Evolutionary conservation across 163 green algal genomes (phyloP), one percentile per base, ranked within the genome.

Genomic region (Trebouxia gelatinosa): DNA sequence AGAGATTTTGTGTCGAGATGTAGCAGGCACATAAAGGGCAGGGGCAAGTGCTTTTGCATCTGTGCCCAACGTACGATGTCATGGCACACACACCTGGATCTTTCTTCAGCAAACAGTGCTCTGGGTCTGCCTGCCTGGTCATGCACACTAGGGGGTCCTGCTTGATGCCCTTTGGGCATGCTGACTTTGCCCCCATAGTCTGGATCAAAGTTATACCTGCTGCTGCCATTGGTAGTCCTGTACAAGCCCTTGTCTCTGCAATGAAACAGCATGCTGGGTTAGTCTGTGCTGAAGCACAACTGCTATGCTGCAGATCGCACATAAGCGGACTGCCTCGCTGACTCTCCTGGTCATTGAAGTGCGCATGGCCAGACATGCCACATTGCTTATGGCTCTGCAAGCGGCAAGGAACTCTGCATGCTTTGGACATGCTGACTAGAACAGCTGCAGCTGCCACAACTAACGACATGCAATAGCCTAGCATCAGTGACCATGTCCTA

Each of bases 161-260:
- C 40, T 6, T 62, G 26, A 29, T 62, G 68, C 6, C 6, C 68
- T 38, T 62, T 76, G 11, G 43, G 70, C 65, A 83, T 57, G 71
- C 37, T 72, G 13, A 83, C 40, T 61, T 83, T 83, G 61, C 78
- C 78, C 5, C 78, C 78, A 65, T 77, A 83, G 31, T 83, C 61
- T 19, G 78, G 78, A 31, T 83, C 78, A 62, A 76, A 78, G 17
- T 39, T 59, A 61, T 83, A 83, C 16, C 61, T 57, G 61, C 70
- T 80, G 70, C 78, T 54, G 16, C 78, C 70, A 34, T 83, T 83
- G n/a, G 78, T 83, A 32, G 3, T 70, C 17, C n/a, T 76, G 71
- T 83, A 83, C 43, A 79, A 31, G 2, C 74, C 78, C 21, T 76
- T 50, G 54, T 83, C 78, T 32, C 77, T 82, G 67, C 38, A 61